A percentile compares a stretch with the other conserved stretches of the same genome.
These are phyloP conservation scores for Viola pubescens DNA, from an alignment of 441 rosid species.

Conservation along the genomic window DNA sequence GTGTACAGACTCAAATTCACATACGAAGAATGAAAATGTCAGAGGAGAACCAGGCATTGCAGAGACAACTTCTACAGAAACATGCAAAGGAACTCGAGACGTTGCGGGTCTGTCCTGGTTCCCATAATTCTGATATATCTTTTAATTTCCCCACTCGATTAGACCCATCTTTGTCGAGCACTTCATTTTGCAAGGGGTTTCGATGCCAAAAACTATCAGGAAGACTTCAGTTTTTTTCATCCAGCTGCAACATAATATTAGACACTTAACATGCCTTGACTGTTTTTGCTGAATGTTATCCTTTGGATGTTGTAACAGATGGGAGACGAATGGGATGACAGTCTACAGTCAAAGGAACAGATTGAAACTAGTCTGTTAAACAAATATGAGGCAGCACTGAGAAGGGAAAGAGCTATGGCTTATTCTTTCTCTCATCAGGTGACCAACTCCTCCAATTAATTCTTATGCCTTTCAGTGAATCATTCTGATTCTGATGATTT, in stretches of 20 bases:
- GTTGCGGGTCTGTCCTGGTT: constrained; percentile 35
- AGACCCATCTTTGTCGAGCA: background rate
- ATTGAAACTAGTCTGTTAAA: constrained; percentile 50
- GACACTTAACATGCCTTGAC: background rate
- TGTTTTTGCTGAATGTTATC: constrained; percentile 5
- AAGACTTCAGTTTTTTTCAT: background rate
- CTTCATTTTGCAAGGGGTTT: no score
- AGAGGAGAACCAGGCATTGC: constrained; percentile 89
- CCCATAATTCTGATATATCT: background rate
- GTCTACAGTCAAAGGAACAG: constrained; percentile 62
- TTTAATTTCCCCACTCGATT: background rate
- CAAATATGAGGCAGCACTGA: constrained; percentile 75
- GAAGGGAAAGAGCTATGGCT: constrained; percentile 91
- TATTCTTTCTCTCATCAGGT: constrained; percentile 93
- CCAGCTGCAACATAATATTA: background rate
- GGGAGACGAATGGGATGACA: constrained; percentile 71
- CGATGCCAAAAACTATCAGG: background rate
- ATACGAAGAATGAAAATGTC: constrained; percentile 66
- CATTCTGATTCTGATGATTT: no score
- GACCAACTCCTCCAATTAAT: constrained; percentile 6
- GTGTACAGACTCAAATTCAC: constrained; percentile 73
- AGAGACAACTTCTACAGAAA: constrained; percentile 73
- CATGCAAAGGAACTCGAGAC: constrained; percentile 71
- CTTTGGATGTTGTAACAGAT: constrained; percentile 29
- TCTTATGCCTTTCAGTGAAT: background rate